These are phyloP conservation scores for Vitis labrusca DNA, from an alignment of 164 flowering plant species.

Conservation along the genomic window DNA sequence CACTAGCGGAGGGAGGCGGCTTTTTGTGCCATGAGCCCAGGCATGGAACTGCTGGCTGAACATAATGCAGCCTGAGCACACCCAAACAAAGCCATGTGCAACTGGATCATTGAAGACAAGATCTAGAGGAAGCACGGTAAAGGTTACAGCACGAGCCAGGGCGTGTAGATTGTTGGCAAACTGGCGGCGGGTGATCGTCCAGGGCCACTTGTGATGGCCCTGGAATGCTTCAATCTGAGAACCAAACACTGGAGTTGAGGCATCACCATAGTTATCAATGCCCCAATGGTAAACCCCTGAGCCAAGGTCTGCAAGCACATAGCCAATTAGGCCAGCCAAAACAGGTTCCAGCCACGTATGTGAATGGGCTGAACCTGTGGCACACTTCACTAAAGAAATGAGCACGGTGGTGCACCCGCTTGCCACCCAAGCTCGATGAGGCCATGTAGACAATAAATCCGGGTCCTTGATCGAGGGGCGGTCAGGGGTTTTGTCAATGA, in stretches of 20 bases:
- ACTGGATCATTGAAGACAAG: slow-evolving; percentile 34
- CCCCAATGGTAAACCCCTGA: slow-evolving; percentile 94
- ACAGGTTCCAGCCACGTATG: slow-evolving; percentile 47
- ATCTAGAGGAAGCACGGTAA: slow-evolving; percentile 57
- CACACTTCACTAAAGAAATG: slow-evolving; percentile 49
- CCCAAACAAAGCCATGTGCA: slow-evolving; percentile 46
- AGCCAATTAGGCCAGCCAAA: slow-evolving; percentile 62
- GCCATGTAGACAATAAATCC: slow-evolving; percentile 61
- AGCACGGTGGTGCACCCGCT: slow-evolving; percentile 67
- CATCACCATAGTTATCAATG: slow-evolving; percentile 82
- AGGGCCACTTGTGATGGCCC: slow-evolving; percentile 79
- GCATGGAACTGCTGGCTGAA: slow-evolving; percentile 96
- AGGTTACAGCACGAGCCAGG: slow-evolving; percentile 54
- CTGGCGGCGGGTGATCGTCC: slow-evolving; percentile 78
- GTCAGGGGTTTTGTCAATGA: not conserved
- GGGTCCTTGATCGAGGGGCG: slow-evolving; percentile 36
- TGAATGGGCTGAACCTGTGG: slow-evolving; percentile 16
- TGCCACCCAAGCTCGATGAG: slow-evolving; percentile 83
- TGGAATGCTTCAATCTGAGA: slow-evolving; percentile 81
- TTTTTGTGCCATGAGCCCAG: slow-evolving; percentile 85
- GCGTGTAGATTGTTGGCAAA: slow-evolving; percentile 79
- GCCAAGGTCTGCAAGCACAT: slow-evolving; percentile 73
- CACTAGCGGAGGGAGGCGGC: slow-evolving; percentile 61
- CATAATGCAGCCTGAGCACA: slow-evolving; percentile 74
- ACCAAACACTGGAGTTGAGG: slow-evolving; percentile 69